Evolutionary conservation across 2,329 filamentous ascomycete genomes (phyloP).

Genomic region (Talaromyces sp.): DNA sequence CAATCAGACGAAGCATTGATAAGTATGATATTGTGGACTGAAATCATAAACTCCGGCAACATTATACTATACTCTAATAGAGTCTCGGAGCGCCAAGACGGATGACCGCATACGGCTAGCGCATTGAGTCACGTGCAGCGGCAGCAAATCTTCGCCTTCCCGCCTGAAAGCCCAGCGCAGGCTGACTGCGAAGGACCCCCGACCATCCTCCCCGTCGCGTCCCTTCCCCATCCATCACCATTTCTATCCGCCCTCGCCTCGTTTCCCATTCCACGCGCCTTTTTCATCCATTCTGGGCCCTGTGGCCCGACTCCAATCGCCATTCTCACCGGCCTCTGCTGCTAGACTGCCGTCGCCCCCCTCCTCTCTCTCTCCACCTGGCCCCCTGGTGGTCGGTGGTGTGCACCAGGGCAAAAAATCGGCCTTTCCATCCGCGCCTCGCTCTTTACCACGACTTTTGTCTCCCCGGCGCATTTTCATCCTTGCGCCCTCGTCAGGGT

Average conservation of each 20-base stretch:
- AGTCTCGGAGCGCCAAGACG: not conserved
- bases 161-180: not conserved
- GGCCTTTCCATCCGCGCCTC: not conserved
- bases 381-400: not conserved
- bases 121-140: conserved; percentile 7
- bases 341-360: conserved; percentile 1
- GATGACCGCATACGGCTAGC: not conserved
- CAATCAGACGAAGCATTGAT: not conserved
- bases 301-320: conserved; percentile 8
- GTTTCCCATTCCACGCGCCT: conserved; percentile 9
- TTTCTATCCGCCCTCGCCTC: conserved; percentile 11
- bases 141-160: conserved; percentile 12
- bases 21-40: no score
- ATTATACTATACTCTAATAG: not conserved
- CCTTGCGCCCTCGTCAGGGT: conserved; percentile 2
- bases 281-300: conserved; percentile 11
- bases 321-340: conserved; percentile 6
- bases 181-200: conserved; percentile 6
- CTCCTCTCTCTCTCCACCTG: not conserved
- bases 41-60: no score
- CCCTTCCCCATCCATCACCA: conserved; percentile 16
- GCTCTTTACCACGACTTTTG: not conserved
- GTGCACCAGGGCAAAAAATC: not conserved
- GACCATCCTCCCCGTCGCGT: conserved; percentile 15
- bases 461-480: conserved; percentile 8